phyloP scores from a whole-genome alignment of 2,329 filamentous ascomycete species.

The Hawksworthiomyces lignivorus region DNA sequence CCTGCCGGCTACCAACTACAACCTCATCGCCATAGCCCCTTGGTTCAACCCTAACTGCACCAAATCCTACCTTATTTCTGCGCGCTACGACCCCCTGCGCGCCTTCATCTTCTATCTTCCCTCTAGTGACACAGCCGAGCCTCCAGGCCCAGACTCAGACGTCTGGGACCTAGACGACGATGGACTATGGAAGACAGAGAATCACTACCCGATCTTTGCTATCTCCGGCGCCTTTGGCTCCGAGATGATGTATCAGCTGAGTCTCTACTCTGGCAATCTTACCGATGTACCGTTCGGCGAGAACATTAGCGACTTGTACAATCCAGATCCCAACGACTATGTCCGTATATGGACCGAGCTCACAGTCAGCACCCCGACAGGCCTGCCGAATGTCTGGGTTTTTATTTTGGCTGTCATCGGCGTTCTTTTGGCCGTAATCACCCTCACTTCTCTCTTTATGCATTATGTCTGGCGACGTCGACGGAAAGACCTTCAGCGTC shows the following conservation, averaged over 20 bases:
- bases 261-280: conserved; percentile 70
- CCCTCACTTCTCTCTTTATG: conserved; percentile 62
- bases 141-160: conserved; percentile 56
- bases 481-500: conserved; percentile 57
- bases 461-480: conserved; percentile 68
- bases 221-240: conserved; percentile 60
- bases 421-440: conserved; percentile 61
- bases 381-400: conserved; percentile 71
- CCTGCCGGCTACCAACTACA: conserved; percentile 61
- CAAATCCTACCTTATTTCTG: conserved; percentile 58
- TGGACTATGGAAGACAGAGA: conserved; percentile 62
- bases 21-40: conserved; percentile 74
- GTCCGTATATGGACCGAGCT: conserved; percentile 54
- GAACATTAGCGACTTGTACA: conserved; percentile 47
- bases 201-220: conserved; percentile 75
- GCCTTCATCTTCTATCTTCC: conserved; percentile 58
- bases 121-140: conserved; percentile 47
- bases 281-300: conserved; percentile 51
- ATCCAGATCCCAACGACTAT: conserved; percentile 49
- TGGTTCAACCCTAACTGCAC: conserved; percentile 75
- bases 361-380: conserved; percentile 34
- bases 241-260: conserved; percentile 62
- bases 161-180: conserved; percentile 66
- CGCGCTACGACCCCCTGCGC: conserved; percentile 50
- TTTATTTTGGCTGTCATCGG: conserved; percentile 66